Conservation (phyloP, 495 filamentous ascomycete genomes). For the Talaromyces liani region DNA sequence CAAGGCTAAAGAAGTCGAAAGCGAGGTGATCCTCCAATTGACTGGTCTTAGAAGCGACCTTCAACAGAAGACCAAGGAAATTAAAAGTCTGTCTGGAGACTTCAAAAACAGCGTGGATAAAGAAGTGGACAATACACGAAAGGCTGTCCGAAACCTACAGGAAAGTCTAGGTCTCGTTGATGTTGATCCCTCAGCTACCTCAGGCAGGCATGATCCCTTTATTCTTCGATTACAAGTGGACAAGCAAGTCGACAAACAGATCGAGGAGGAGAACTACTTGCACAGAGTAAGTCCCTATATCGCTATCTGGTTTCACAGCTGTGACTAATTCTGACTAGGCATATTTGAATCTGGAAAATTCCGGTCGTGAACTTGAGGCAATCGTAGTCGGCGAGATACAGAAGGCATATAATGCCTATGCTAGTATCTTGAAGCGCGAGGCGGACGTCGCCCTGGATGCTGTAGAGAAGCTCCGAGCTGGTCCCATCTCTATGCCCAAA, state of each 20-base stretch:
- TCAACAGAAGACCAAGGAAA: slow-evolving; percentile 94
- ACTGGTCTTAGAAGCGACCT: slow-evolving; percentile 82
- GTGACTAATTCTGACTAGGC: slow-evolving; percentile 50
- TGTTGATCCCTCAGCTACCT: slow-evolving; percentile 62
- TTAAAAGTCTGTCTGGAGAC: slow-evolving; percentile 82
- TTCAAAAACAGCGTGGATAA: slow-evolving; percentile 76
- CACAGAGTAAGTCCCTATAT: slow-evolving; percentile 58
- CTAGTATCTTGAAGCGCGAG: slow-evolving; percentile 81
- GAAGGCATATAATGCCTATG: slow-evolving; percentile 90
- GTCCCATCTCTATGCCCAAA: slow-evolving; percentile 81
- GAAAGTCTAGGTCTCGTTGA: slow-evolving; percentile 74
- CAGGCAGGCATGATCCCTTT: slow-evolving; percentile 87
- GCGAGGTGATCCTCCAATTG: slow-evolving; percentile 80
- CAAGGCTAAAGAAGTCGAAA: slow-evolving; percentile 84
- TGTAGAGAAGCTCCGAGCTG: slow-evolving; percentile 73
- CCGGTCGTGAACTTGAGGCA: slow-evolving; percentile 86
- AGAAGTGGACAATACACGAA: slow-evolving; percentile 47
- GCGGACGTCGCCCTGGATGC: slow-evolving; percentile 72
- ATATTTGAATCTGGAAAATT: slow-evolving; percentile 89
- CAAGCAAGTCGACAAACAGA: slow-evolving; percentile 79
- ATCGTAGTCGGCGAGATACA: slow-evolving; percentile 97
- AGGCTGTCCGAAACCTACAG: slow-evolving; percentile 68
- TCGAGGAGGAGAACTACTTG: slow-evolving; percentile 95
- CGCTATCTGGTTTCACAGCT: not conserved
- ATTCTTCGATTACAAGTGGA: slow-evolving; percentile 78